Conservation (phyloP, 2,329 filamentous ascomycete species). For the Aspergillus spinulosporus region DNA sequence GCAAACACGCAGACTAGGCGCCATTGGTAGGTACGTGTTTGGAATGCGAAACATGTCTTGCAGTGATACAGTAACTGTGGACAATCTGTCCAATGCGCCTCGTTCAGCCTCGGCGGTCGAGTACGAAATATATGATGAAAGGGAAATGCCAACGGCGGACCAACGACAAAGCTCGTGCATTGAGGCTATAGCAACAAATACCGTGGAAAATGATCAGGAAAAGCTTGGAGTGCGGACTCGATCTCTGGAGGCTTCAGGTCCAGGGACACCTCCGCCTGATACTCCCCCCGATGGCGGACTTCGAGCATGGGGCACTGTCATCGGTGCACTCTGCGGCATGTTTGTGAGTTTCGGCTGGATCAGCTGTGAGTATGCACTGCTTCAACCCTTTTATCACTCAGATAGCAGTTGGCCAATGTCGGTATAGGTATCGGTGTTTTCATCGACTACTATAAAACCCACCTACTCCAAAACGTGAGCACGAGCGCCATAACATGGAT, state of each 20-base stretch:
- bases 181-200: not conserved
- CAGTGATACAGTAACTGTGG: constrained; percentile 6
- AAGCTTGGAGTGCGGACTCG: constrained; percentile 11
- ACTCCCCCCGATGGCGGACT: constrained; percentile 34
- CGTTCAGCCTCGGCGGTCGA: not conserved
- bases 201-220: constrained; percentile 2
- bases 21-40: not conserved
- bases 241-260: constrained; percentile 9
- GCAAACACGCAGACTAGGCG: not conserved
- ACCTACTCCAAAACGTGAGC: constrained; percentile 11
- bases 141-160: not conserved
- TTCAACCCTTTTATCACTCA: not conserved
- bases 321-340: constrained; percentile 48
- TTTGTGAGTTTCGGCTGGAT: constrained; percentile 56
- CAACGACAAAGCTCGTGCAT: not conserved
- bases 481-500: constrained; percentile 20
- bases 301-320: constrained; percentile 47
- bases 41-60: constrained; percentile 5
- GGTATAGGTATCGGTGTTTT: constrained; percentile 31
- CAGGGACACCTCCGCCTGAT: constrained; percentile 24
- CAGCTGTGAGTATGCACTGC: constrained; percentile 39
- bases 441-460: constrained; percentile 25
- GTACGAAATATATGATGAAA: not conserved
- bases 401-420: not conserved
- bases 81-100: not conserved